Evolutionary conservation across 169 alveolate species (phyloP).

Genomic region (Eimeria falciformis): DNA sequence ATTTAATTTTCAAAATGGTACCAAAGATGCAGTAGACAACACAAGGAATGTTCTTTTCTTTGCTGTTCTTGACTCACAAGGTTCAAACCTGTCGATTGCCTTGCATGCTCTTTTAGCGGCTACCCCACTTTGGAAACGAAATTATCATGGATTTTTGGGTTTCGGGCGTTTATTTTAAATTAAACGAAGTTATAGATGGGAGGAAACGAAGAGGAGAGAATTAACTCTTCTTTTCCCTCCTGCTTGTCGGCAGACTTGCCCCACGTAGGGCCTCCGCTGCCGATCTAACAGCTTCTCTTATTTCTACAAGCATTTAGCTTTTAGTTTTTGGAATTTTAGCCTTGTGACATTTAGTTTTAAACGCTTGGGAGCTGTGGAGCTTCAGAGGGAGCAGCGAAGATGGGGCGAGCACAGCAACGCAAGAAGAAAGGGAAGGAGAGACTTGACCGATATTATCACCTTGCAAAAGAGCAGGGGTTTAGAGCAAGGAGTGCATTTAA

Average conservation of each 20-base stretch:
- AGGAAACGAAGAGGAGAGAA: not conserved
- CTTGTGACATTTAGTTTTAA: not conserved
- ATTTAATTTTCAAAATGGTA: no score
- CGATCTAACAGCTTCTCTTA: not conserved
- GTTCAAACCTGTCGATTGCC: no score
- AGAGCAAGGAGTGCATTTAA: slow-evolving; percentile 99
- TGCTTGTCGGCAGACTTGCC: not conserved
- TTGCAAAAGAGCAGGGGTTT: slow-evolving; percentile 99
- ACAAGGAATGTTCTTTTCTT: no score
- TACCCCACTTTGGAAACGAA: no score
- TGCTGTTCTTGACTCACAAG: no score
- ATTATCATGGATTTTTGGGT: no score
- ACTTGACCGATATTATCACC: slow-evolving; percentile 96
- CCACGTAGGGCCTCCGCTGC: not conserved
- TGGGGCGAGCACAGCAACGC: not conserved
- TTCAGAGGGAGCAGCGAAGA: not conserved
- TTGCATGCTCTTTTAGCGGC: no score
- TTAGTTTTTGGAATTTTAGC: not conserved
- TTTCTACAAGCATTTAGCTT: not conserved
- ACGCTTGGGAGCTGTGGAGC: not conserved
- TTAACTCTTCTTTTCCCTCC: not conserved
- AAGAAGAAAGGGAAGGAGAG: slow-evolving; percentile 85
- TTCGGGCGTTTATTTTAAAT: no score
- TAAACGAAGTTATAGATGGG: no score
- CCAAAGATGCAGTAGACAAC: no score